Evolutionary conservation across 192 early-diverging fungal species (phyloP).

Genomic region (Pecoramyces ruminantium): DNA sequence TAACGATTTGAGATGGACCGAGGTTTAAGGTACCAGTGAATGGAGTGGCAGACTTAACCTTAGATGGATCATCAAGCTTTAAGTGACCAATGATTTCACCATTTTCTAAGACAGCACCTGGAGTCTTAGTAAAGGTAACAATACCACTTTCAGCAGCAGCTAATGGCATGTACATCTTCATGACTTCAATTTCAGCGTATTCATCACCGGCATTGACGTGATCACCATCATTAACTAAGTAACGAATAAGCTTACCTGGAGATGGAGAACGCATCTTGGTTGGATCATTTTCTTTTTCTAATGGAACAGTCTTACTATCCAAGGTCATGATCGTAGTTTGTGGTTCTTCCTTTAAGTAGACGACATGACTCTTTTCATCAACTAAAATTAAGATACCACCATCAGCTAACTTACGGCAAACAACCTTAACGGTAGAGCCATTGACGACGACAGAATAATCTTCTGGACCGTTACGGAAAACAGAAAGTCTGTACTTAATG

Average conservation of each 20-base stretch:
- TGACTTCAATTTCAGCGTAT: slow-evolving; percentile 97
- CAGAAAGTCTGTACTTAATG: slow-evolving; percentile 78
- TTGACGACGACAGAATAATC: slow-evolving; percentile 65
- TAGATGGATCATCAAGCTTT: slow-evolving; percentile 81
- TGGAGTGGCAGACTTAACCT: slow-evolving; percentile 72
- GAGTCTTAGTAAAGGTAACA: slow-evolving; percentile 75
- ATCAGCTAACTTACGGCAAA: slow-evolving; percentile 73
- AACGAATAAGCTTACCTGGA: slow-evolving; percentile 90
- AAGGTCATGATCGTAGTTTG: slow-evolving; percentile 74
- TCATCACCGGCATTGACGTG: slow-evolving; percentile 79
- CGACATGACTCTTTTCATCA: slow-evolving; percentile 80
- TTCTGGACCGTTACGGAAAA: slow-evolving; percentile 61
- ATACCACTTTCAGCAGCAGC: slow-evolving; percentile 78
- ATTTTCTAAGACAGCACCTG: slow-evolving; percentile 60
- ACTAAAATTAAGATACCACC: slow-evolving; percentile 80
- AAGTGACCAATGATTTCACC: slow-evolving; percentile 90
- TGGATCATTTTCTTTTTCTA: slow-evolving; percentile 95
- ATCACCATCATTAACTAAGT: slow-evolving; percentile 79
- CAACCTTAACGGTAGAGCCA: slow-evolving; percentile 63
- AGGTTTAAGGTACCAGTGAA: slow-evolving; percentile 34
- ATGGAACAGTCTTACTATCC: slow-evolving; percentile 74
- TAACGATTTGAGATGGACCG: slow-evolving; percentile 63
- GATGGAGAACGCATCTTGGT: slow-evolving; percentile 90
- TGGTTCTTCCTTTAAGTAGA: slow-evolving; percentile 79
- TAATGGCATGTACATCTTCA: slow-evolving; percentile 99